Conservation (phyloP, 192 early-diverging fungal genomes). For the Umbelopsis ramanniana region DNA sequence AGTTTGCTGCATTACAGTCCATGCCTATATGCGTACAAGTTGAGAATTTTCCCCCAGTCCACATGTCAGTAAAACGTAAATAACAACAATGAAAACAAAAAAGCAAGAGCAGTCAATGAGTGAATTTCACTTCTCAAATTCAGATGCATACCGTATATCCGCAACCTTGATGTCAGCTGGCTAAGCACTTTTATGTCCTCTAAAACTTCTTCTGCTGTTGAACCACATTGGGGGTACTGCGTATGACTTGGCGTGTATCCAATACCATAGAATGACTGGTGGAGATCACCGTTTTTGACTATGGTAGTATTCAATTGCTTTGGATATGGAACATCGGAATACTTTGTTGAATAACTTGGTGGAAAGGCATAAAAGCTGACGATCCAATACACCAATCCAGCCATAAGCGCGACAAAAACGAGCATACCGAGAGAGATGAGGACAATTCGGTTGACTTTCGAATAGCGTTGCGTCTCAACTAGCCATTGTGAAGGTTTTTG, state of each 20-base stretch:
- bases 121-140: too few species aligned
- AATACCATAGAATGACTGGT: constrained; percentile 56
- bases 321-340: background rate
- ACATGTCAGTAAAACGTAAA: background rate
- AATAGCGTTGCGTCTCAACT: background rate
- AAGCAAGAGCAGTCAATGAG: too few species aligned
- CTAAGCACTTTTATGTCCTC: constrained; percentile 62
- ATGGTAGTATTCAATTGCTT: constrained; percentile 44
- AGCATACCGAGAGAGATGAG: background rate
- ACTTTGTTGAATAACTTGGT: background rate
- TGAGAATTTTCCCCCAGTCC: background rate
- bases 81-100: background rate
- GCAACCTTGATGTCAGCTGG: constrained; percentile 57
- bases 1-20: constrained; percentile 67
- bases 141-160: constrained; percentile 51
- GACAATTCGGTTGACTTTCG: background rate
- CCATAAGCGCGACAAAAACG: background rate
- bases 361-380: constrained; percentile 17
- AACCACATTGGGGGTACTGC: constrained; percentile 54
- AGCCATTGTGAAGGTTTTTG: constrained; percentile 9
- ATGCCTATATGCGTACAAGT: constrained; percentile 35
- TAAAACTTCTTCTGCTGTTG: constrained; percentile 59
- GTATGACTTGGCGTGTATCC: constrained; percentile 63
- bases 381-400: constrained; percentile 11
- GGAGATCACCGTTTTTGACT: constrained; percentile 20